Percentiles rank a stretch among this genome's conserved stretches.
Evolutionary conservation across 805 yeast genomes (phyloP).

Genomic region (Wickerhamiella bombiphila): DNA sequence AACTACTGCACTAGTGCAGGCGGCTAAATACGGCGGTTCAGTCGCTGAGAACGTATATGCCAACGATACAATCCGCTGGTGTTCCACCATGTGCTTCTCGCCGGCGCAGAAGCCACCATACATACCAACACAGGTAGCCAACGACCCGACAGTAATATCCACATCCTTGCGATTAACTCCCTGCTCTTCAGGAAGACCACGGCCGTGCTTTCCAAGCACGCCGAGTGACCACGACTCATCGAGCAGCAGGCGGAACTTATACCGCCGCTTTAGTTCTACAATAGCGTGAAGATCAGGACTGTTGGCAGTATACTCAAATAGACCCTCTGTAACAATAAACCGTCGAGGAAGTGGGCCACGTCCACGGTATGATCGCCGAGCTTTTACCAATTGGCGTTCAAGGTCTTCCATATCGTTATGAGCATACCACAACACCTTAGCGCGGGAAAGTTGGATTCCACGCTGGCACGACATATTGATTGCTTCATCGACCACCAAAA

Average conservation of each 20-base stretch:
- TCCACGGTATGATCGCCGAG: conserved; percentile 39
- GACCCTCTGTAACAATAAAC: conserved; percentile 81
- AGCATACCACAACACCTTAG: conserved; percentile 61
- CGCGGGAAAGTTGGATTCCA: conserved; percentile 74
- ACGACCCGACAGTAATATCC: conserved; percentile 75
- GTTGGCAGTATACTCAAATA: conserved; percentile 72
- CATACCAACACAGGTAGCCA: conserved; percentile 68
- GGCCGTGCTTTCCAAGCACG: conserved; percentile 68
- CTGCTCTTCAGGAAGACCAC: conserved; percentile 68
- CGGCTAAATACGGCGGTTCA: conserved; percentile 79
- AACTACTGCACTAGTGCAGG: conserved; percentile 17
- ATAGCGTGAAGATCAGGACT: conserved; percentile 54
- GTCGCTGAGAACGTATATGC: conserved; percentile 93
- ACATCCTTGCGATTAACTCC: conserved; percentile 53
- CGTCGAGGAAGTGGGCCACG: conserved; percentile 70
- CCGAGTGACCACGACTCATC: conserved; percentile 87
- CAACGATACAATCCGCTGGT: conserved; percentile 77
- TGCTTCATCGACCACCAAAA: conserved; percentile 73
- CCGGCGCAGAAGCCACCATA: conserved; percentile 95
- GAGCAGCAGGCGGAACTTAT: conserved; percentile 70
- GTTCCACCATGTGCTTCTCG: conserved; percentile 63
- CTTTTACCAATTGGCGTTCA: conserved; percentile 45
- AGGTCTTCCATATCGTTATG: conserved; percentile 83
- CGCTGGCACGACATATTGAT: conserved; percentile 68
- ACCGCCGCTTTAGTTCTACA: conserved; percentile 61